Conservation (phyloP, 192 early-diverging fungal species). For the Kappamyces sp. region DNA sequence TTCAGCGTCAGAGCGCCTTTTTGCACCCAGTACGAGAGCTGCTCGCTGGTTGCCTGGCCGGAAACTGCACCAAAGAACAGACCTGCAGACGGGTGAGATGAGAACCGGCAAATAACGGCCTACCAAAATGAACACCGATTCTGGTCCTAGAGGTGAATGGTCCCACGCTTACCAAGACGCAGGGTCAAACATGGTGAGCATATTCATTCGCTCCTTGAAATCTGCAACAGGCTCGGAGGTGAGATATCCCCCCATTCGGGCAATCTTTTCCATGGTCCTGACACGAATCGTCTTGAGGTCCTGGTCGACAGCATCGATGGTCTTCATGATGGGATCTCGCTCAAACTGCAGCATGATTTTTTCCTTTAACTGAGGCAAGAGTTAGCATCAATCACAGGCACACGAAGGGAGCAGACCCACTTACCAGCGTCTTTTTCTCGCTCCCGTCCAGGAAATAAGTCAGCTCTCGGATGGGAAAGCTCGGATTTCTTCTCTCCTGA, state of each 20-base stretch:
- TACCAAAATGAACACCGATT: constrained; percentile 74
- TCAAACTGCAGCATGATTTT: constrained; percentile 79
- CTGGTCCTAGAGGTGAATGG: constrained; percentile 41
- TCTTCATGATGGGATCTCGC: constrained; percentile 74
- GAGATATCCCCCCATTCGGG: constrained; percentile 63
- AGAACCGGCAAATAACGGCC: neutral
- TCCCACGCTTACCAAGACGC: constrained; percentile 57
- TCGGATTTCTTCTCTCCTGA: constrained; percentile 67
- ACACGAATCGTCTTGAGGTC: constrained; percentile 69
- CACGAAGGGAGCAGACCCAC: neutral
- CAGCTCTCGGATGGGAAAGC: constrained; percentile 71
- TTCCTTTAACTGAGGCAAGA: constrained; percentile 54
- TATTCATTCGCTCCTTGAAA: constrained; percentile 70
- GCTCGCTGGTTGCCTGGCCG: constrained; percentile 74
- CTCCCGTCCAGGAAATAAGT: constrained; percentile 82
- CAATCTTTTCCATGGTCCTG: constrained; percentile 79
- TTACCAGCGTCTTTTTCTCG: constrained; percentile 46
- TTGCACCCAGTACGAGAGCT: constrained; percentile 78
- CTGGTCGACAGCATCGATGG: constrained; percentile 74
- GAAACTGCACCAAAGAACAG: constrained; percentile 82
- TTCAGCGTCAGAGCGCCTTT: constrained; percentile 77
- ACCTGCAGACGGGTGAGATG: constrained; percentile 34
- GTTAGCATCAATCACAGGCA: neutral
- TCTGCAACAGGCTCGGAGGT: constrained; percentile 61
- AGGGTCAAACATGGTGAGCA: constrained; percentile 71